Evolutionary conservation across 2,329 filamentous ascomycete genomes (phyloP), one percentile per base, ranked within the genome.

Genomic region (Ceratocystis huliohia): DNA sequence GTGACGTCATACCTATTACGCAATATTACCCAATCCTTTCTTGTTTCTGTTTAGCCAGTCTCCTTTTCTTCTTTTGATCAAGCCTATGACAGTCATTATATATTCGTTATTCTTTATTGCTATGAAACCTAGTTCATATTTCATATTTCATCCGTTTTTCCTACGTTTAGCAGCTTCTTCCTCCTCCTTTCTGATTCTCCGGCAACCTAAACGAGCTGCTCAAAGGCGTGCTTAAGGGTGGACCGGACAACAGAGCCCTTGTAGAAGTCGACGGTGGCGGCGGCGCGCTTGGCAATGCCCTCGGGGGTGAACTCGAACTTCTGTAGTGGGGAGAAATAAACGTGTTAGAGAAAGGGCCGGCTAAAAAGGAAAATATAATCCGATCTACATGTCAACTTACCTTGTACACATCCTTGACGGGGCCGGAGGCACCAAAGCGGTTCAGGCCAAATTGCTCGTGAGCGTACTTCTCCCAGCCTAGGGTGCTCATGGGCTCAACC

Each of bases 391-490:
- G 37, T 41, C 1, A 41, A 22, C 83, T 78, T 81, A 82, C 89
- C 83, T 89, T 88, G 85, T 99, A 99, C 69, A 99, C 91, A 74
- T 97, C 88, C 87, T 93, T 93, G 84, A 97, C 97, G 71, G 93
- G 88, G 74, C 93, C 94, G 66, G 90, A 96, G 72, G 93, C 93
- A 86, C 94, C 94, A 79, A 99, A 99, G 76, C 94, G 86, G 88
- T 99, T 99, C 72, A 99, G 86, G 76, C 94, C 94, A 74, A 99
- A 99, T 82, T 99, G 94, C 86, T 99, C 94, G 80, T 99, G 93
- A 68, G 91, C 89, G 82, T 97, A 99, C 78, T 93, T 89, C 85
- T 97, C 92, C 94, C 94, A 99, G 72, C 94, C 94, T 79, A 96
- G 87, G 72, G 94, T 99, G 78, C 84, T 88, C 89, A 96, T 95